Percentiles rank a stretch among this genome's conserved stretches.
phyloP scores from a whole-genome alignment of 2,329 filamentous ascomycete genomes.

The Capronia epimyces region DNA sequence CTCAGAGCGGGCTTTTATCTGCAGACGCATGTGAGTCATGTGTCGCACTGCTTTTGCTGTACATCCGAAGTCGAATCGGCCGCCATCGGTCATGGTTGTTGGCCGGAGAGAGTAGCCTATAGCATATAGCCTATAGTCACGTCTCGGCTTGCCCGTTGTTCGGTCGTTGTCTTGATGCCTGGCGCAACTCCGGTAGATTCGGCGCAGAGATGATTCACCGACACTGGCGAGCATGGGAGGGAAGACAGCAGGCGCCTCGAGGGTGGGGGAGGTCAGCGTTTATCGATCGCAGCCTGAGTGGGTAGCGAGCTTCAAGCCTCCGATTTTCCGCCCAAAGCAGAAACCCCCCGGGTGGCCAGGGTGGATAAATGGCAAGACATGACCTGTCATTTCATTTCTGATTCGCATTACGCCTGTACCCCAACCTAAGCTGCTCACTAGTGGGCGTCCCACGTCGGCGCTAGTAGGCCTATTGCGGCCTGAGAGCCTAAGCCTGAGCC shows the following conservation, averaged over 20 bases:
- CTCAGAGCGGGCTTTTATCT: background rate
- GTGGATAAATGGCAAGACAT: background rate
- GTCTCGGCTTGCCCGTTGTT: background rate
- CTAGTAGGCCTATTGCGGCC: background rate
- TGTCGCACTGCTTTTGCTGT: too few species aligned
- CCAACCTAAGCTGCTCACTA: background rate
- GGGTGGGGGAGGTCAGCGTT: background rate
- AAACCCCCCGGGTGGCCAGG: background rate
- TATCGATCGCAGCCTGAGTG: background rate
- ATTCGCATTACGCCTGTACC: slow-evolving; percentile 12
- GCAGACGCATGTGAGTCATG: too few species aligned
- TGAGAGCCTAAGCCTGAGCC: too few species aligned
- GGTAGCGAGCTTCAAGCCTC: too few species aligned
- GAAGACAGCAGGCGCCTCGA: background rate
- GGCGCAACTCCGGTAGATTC: background rate
- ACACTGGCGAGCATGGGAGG: too few species aligned
- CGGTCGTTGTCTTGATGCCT: background rate
- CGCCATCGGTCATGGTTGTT: background rate
- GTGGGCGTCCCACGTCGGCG: background rate
- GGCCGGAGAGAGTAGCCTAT: too few species aligned
- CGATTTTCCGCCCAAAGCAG: slow-evolving; percentile 8
- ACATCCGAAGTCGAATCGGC: background rate
- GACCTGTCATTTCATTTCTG: slow-evolving; percentile 4
- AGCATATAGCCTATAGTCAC: too few species aligned
- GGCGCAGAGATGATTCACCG: background rate